Base-by-base conservation (phyloP, 495 filamentous ascomycete genomes). In the Aspergillus sclerotioniger region DNA sequence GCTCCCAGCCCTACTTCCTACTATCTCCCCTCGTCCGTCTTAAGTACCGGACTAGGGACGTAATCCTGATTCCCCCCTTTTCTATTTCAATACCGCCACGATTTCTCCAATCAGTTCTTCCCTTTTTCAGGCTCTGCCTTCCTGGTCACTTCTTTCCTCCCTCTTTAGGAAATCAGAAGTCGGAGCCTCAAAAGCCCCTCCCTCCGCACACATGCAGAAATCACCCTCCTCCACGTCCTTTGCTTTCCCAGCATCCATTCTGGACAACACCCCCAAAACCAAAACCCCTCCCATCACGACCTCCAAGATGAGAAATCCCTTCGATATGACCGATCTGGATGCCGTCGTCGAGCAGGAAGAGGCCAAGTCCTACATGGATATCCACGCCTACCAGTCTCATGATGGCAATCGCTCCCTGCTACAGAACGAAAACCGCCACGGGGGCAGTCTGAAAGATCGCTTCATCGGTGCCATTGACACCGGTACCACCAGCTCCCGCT, bases 401-500 rank as follows among this genome's bases (percentile, higher is more conserved):
- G 74, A 79, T 53, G 76, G 76, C 43, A 62, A 73, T n/a, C 74
- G 74, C 2, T 71, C 73, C 5, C n/a, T 79, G 13, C 32, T 79
- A n/a, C 74, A 77, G 54, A 63, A 77, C 33, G 73, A 77, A 49
- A 62, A 66, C 0, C 65, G 59, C 33, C 67, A 65, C 19, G 54
- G 52, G 15, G 73, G 71, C 37, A 69, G 72, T 33, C 62, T 79
- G 25, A 75, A 75, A 55, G 61, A 74, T 33, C 74, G 74, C 8
- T 90, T 83, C 67, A 84, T 89, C 45, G 87, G 85, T 41, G 81
- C 87, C 25, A 93, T 98, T 66, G 93, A 98, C 67, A 90, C 93
- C 66, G 93, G 93, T 20, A 98, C 93, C 7, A 96, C 93, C 13
- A 95, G 90, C 62, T 90, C 93, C 32, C 85, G 93, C 15, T 96